These are phyloP conservation scores for Taxawa tesnikishii DNA, from an alignment of 2,329 filamentous ascomycete species.

Conservation along the genomic window DNA sequence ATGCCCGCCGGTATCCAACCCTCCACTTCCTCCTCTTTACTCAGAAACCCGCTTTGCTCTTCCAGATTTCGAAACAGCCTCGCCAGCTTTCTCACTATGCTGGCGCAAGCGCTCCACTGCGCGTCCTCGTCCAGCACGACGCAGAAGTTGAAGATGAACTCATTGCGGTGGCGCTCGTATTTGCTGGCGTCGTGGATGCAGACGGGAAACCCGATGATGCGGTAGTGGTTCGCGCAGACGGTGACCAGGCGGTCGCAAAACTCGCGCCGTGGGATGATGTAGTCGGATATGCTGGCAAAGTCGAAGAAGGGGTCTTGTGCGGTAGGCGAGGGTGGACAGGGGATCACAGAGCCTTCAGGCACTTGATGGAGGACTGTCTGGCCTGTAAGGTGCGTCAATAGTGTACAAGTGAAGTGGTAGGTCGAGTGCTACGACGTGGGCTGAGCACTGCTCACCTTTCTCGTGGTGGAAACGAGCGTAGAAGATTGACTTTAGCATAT, in stretches of 20 bases:
- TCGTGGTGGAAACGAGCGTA: constrained; percentile 55
- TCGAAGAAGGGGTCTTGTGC: constrained; percentile 57
- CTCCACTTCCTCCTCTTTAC: constrained; percentile 38
- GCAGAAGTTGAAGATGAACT: constrained; percentile 98
- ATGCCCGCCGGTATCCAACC: constrained; percentile 16
- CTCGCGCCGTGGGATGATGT: constrained; percentile 87
- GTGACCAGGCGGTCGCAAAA: constrained; percentile 88
- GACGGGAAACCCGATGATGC: constrained; percentile 78
- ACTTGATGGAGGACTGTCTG: constrained; percentile 54
- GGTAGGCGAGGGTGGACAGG: constrained; percentile 26
- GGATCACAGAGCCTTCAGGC: constrained; percentile 44
- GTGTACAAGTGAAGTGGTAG: not conserved
- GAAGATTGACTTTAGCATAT: constrained; percentile 52
- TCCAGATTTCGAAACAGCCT: constrained; percentile 80
- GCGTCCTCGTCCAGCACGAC: constrained; percentile 60
- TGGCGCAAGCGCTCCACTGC: constrained; percentile 47
- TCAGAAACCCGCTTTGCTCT: constrained; percentile 78
- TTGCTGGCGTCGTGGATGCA: constrained; percentile 62
- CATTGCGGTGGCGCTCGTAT: constrained; percentile 74
- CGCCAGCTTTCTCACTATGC: constrained; percentile 75
- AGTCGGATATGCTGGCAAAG: constrained; percentile 77
- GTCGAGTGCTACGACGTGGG: too few relatives aligned
- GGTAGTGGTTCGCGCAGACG: constrained; percentile 61
- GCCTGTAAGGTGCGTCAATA: constrained; percentile 25
- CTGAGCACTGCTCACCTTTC: constrained; percentile 32